Evolutionary conservation across 371 early-diverging fungal species (phyloP).

Genomic region (Capniomyces stellatus): DNA sequence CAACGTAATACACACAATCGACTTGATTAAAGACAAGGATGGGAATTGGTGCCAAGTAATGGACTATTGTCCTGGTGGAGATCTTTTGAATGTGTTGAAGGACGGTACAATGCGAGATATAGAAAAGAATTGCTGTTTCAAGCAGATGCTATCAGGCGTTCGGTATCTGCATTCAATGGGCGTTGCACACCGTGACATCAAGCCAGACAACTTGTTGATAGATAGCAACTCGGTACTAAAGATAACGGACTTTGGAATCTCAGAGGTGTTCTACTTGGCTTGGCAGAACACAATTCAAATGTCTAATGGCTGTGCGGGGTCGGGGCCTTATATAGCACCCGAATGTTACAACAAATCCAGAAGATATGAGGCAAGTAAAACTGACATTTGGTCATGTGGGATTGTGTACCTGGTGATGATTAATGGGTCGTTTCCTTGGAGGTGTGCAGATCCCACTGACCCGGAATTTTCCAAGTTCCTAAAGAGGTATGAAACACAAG

Average conservation of each 20-base stretch:
- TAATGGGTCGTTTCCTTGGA: slow-evolving; percentile 56
- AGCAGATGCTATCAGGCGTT: slow-evolving; percentile 79
- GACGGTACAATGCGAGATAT: slow-evolving; percentile 45
- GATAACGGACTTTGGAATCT: slow-evolving; percentile 95
- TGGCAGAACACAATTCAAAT: slow-evolving; percentile 48
- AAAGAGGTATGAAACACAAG: slow-evolving; percentile 28
- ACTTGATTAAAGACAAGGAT: slow-evolving; percentile 70
- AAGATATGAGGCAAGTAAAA: slow-evolving; percentile 56
- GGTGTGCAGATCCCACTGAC: slow-evolving; percentile 43
- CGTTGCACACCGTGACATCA: slow-evolving; percentile 82
- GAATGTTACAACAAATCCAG: slow-evolving; percentile 44
- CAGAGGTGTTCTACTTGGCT: slow-evolving; percentile 69
- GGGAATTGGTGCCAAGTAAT: slow-evolving; percentile 84
- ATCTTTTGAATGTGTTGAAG: slow-evolving; percentile 56
- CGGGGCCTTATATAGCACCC: slow-evolving; percentile 81
- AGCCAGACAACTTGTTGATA: slow-evolving; percentile 84
- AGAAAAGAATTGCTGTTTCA: slow-evolving; percentile 77
- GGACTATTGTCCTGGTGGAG: slow-evolving; percentile 79
- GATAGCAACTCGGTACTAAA: slow-evolving; percentile 68
- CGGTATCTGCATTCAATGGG: slow-evolving; percentile 82
- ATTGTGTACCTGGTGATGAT: slow-evolving; percentile 66
- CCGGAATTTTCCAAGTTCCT: slow-evolving; percentile 37
- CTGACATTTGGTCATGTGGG: slow-evolving; percentile 74
- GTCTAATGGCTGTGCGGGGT: slow-evolving; percentile 66
- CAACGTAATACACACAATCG: slow-evolving; percentile 80